phyloP scores from a whole-genome alignment of 2,329 filamentous ascomycete genomes.

The Aureobasidium sp. region DNA sequence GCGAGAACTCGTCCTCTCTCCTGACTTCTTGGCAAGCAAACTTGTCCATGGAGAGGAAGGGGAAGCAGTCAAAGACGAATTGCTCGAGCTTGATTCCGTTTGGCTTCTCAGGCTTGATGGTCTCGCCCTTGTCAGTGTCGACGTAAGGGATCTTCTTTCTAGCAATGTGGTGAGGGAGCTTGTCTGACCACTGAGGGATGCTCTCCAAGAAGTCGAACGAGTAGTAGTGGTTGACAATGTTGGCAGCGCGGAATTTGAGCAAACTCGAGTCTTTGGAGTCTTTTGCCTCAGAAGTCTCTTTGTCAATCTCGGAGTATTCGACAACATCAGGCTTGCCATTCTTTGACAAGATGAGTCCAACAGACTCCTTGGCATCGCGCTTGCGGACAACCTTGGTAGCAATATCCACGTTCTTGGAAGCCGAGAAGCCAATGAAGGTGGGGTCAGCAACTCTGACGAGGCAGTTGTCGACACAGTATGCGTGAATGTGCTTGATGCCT shows the following conservation, averaged over 20 bases:
- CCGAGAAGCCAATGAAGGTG: slow-evolving; percentile 87
- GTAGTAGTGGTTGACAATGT: slow-evolving; percentile 99
- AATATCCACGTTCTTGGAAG: slow-evolving; percentile 81
- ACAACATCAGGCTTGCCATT: slow-evolving; percentile 96
- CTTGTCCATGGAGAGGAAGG: slow-evolving; percentile 71
- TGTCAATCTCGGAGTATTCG: slow-evolving; percentile 96
- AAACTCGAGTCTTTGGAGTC: slow-evolving; percentile 72
- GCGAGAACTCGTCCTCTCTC: slow-evolving; percentile 96
- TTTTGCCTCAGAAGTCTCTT: slow-evolving; percentile 76
- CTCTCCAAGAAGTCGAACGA: slow-evolving; percentile 85
- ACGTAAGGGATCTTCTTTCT: slow-evolving; percentile 95
- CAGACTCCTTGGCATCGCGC: slow-evolving; percentile 90
- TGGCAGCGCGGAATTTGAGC: slow-evolving; percentile 93
- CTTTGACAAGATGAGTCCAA: slow-evolving; percentile 88
- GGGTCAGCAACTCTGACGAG: slow-evolving; percentile 98
- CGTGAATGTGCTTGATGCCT: slow-evolving; percentile 89
- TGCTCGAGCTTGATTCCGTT: slow-evolving; percentile 99
- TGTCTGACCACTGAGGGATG: slow-evolving; percentile 77
- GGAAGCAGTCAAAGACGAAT: slow-evolving; percentile 98
- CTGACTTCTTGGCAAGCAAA: slow-evolving; percentile 95
- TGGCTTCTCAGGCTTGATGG: slow-evolving; percentile 83
- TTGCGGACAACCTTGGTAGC: slow-evolving; percentile 99
- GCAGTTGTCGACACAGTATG: slow-evolving; percentile 98
- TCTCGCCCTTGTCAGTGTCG: slow-evolving; percentile 59
- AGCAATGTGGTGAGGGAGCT: slow-evolving; percentile 89